These are phyloP conservation scores for Theileria annulata DNA, from an alignment of 169 alveolate species.

Conservation along the genomic window DNA sequence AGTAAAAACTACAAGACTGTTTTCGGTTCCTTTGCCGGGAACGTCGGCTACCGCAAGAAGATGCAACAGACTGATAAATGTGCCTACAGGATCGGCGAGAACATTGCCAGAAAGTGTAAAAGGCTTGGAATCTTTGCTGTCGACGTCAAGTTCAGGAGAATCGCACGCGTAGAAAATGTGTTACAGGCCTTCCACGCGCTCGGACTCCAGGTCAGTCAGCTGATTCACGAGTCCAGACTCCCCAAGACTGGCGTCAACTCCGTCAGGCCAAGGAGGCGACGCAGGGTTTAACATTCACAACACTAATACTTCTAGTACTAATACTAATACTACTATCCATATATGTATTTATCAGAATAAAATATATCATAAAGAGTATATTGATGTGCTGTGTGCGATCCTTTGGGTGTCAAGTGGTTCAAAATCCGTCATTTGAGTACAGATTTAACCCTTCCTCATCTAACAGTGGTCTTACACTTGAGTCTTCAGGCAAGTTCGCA, in stretches of 20 bases:
- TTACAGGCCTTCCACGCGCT: constrained; percentile 85
- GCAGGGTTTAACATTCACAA: constrained; percentile 73
- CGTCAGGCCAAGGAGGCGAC: constrained; percentile 79
- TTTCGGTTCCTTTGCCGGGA: constrained; percentile 83
- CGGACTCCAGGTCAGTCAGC: constrained; percentile 77
- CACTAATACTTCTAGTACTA: too few relatives aligned
- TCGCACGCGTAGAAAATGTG: constrained; percentile 79
- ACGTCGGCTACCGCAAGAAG: constrained; percentile 81
- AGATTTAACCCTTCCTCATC: too few relatives aligned
- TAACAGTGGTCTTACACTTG: too few relatives aligned
- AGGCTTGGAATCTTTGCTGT: constrained; percentile 81
- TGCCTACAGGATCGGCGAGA: constrained; percentile 84
- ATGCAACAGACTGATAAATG: constrained; percentile 81
- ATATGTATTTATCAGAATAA: too few relatives aligned
- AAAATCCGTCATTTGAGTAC: too few relatives aligned
- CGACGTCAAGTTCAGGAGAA: constrained; percentile 81
- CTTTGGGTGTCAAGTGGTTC: too few relatives aligned
- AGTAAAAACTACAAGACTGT: constrained; percentile 78
- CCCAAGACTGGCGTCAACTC: constrained; percentile 84
- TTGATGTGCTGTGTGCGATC: too few relatives aligned
- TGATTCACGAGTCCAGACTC: constrained; percentile 83
- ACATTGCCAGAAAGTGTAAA: constrained; percentile 84
- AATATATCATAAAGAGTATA: too few relatives aligned
- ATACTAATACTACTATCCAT: too few relatives aligned
- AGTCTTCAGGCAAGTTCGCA: too few relatives aligned